A percentile compares a stretch with the other conserved stretches of the same genome.
phyloP scores from a whole-genome alignment of 805 yeast species.

The Jamesozyma hellenica region DNA sequence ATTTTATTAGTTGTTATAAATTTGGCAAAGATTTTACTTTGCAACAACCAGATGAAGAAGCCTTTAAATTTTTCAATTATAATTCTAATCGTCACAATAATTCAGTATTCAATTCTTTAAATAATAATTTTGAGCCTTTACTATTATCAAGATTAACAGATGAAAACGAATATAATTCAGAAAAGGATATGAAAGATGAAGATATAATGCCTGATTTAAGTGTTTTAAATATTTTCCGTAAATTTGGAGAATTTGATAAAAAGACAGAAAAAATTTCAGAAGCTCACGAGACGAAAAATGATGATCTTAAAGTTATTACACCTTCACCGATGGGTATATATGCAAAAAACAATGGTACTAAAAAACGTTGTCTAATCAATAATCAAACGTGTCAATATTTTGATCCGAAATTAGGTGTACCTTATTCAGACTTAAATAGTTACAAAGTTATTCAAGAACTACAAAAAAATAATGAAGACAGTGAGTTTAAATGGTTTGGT shows the following conservation, averaged over 20 bases:
- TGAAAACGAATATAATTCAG: background rate
- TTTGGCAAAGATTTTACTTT: constrained; percentile 5
- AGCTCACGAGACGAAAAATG: constrained; percentile 37
- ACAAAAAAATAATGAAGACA: constrained; percentile 38
- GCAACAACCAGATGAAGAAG: background rate
- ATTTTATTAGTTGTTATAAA: constrained; percentile 44
- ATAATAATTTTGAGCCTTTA: constrained; percentile 1
- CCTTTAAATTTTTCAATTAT: no score
- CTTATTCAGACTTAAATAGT: constrained; percentile 77
- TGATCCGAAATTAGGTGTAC: constrained; percentile 82
- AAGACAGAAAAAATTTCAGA: constrained; percentile 34
- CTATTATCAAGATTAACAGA: constrained; percentile 1
- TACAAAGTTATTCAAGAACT: constrained; percentile 52
- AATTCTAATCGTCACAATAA: no score
- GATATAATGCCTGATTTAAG: constrained; percentile 35
- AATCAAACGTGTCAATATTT: constrained; percentile 63
- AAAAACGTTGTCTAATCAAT: constrained; percentile 61
- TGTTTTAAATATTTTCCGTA: constrained; percentile 33
- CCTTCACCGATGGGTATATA: constrained; percentile 68
- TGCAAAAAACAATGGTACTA: constrained; percentile 51
- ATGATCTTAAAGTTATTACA: constrained; percentile 46
- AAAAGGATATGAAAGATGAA: constrained; percentile 18
- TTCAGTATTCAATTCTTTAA: background rate
- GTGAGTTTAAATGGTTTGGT: constrained; percentile 41
- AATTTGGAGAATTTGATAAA: constrained; percentile 49